phyloP scores from a whole-genome alignment of 2,329 filamentous ascomycete species.

The Alternaria solani region DNA sequence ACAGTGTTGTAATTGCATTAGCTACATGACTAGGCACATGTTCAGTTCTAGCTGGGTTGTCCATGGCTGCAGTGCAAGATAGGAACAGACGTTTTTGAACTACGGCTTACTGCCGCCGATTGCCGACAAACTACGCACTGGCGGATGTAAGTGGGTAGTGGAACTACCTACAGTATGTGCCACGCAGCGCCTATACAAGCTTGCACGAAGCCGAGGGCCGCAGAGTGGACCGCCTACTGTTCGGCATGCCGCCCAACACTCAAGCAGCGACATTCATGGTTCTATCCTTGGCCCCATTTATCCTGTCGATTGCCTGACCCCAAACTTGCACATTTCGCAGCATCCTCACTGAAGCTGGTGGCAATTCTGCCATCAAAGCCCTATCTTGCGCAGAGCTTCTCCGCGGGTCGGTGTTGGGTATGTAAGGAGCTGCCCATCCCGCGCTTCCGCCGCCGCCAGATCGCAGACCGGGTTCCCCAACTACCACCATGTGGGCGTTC shows the following conservation, averaged over 20 bases:
- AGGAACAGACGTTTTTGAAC: slow-evolving; percentile 5
- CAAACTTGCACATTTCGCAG: background rate
- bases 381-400: slow-evolving; percentile 7
- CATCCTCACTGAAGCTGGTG: slow-evolving; percentile 3
- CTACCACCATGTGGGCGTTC: slow-evolving; percentile 10
- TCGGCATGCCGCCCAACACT: slow-evolving; percentile 17
- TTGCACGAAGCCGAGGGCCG: slow-evolving; percentile 14
- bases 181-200: slow-evolving; percentile 14
- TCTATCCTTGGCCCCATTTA: background rate
- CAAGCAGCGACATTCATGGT: background rate
- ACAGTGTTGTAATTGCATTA: slow-evolving; percentile 2
- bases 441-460: slow-evolving; percentile 16
- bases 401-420: slow-evolving; percentile 15
- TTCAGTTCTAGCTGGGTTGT: background rate
- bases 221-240: slow-evolving; percentile 13
- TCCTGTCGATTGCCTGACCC: background rate
- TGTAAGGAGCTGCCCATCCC: slow-evolving; percentile 21
- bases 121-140: slow-evolving; percentile 13
- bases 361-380: background rate
- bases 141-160: slow-evolving; percentile 9
- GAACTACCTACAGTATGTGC: background rate
- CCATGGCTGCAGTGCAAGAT: background rate
- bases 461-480: slow-evolving; percentile 21
- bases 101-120: slow-evolving; percentile 8
- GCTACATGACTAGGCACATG: background rate